phyloP scores from a whole-genome alignment of 2,329 filamentous ascomycete genomes.

The Colletotrichum agaves region DNA sequence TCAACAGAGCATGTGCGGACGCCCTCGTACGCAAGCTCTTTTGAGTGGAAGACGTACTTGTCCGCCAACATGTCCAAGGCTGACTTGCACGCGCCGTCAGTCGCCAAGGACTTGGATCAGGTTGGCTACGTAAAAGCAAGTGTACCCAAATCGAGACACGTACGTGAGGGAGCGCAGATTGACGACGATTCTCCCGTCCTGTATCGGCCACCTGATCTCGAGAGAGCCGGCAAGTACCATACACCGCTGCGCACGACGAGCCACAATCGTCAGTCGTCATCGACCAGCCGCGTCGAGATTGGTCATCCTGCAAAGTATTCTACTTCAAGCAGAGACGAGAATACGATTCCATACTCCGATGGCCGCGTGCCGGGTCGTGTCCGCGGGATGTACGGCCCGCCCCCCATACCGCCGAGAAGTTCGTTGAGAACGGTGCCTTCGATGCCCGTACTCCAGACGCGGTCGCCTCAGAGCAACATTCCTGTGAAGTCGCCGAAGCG shows the following conservation, averaged over 20 bases:
- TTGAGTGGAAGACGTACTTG: slow-evolving; percentile 67
- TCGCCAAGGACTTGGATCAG: not conserved
- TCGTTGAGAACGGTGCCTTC: slow-evolving; percentile 25
- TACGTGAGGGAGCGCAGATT: slow-evolving; percentile 63
- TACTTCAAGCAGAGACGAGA: slow-evolving; percentile 20
- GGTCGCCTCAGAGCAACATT: slow-evolving; percentile 11
- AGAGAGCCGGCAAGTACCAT: not conserved
- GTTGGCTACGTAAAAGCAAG: slow-evolving; percentile 39
- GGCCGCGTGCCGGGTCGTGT: not conserved
- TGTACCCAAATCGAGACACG: slow-evolving; percentile 50
- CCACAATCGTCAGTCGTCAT: slow-evolving; percentile 26
- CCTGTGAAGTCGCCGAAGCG: slow-evolving; percentile 4
- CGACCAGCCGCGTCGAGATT: slow-evolving; percentile 17
- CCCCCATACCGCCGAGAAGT: slow-evolving; percentile 28
- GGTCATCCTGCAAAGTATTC: not conserved
- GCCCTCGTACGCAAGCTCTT: slow-evolving; percentile 56
- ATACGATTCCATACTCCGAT: slow-evolving; percentile 13
- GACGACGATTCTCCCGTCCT: slow-evolving; percentile 46
- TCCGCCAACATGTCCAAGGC: slow-evolving; percentile 60
- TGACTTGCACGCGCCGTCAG: not conserved
- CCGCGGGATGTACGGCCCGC: slow-evolving; percentile 6
- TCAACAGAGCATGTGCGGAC: slow-evolving; percentile 45
- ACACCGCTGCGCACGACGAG: slow-evolving; percentile 21
- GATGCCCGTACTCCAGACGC: slow-evolving; percentile 20
- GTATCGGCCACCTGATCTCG: slow-evolving; percentile 15